Conservation (phyloP, 1,139 yeast species). For the Pichia sp. region DNA sequence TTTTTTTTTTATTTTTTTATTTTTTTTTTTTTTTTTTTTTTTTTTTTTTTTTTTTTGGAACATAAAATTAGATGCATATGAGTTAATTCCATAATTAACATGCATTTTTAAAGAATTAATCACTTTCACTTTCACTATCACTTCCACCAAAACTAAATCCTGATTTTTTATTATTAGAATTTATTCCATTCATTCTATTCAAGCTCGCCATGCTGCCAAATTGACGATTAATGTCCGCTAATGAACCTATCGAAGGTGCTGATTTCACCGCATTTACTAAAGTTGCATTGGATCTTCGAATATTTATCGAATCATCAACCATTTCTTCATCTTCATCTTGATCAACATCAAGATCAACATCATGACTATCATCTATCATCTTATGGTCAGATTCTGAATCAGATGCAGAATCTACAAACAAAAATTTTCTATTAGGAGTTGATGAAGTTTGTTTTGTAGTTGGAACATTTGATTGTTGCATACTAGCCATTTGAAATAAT, state of each 20-base stretch:
- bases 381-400: constrained; percentile 1
- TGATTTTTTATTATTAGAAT: neutral
- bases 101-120: neutral
- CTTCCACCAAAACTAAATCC: constrained; percentile 8
- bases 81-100: constrained; percentile 15
- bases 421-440: constrained; percentile 15
- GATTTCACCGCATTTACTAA: constrained; percentile 10
- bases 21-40: neutral
- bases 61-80: too few relatives aligned
- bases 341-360: constrained; percentile 2
- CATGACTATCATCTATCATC: neutral
- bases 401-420: constrained; percentile 15
- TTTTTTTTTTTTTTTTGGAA: too few relatives aligned
- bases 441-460: neutral
- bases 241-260: constrained; percentile 4
- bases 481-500: constrained; percentile 20
- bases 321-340: constrained; percentile 15
- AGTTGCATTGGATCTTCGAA: neutral
- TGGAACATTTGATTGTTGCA: neutral
- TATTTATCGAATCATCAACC: constrained; percentile 10
- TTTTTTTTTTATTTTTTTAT: neutral
- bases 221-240: constrained; percentile 8
- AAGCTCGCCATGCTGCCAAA: constrained; percentile 5
- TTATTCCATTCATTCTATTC: neutral
- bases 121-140: constrained; percentile 12